phyloP scores from a whole-genome alignment of 2,329 filamentous ascomycete genomes.

The Xylariaceae sp. region DNA sequence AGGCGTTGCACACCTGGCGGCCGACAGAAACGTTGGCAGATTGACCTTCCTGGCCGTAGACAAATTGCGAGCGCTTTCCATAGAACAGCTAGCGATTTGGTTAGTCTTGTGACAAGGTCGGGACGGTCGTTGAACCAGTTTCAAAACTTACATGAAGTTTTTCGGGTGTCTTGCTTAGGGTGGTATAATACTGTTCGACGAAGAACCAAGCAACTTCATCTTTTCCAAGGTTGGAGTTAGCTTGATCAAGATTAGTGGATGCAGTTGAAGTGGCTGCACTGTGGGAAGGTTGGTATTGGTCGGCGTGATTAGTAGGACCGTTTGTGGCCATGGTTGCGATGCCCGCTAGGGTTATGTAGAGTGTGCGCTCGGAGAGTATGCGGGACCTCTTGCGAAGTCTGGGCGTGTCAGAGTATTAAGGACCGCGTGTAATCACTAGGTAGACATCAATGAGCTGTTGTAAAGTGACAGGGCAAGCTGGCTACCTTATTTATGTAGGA shows the following conservation, averaged over 20 bases:
- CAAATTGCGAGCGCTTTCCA: constrained; percentile 93
- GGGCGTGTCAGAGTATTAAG: constrained; percentile 10
- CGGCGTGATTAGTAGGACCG: constrained; percentile 56
- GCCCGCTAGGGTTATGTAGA: constrained; percentile 12
- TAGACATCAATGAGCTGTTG: constrained; percentile 10
- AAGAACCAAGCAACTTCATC: constrained; percentile 99
- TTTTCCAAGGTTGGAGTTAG: constrained; percentile 64
- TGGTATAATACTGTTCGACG: constrained; percentile 99
- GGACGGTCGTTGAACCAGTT: neutral
- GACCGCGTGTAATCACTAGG: constrained; percentile 9
- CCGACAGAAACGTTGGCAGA: constrained; percentile 85
- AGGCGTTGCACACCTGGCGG: constrained; percentile 70
- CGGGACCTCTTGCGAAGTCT: constrained; percentile 17
- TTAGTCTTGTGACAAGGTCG: constrained; percentile 5
- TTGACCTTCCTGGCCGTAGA: constrained; percentile 90
- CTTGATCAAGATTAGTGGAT: constrained; percentile 39
- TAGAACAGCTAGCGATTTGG: constrained; percentile 75
- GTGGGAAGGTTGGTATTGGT: constrained; percentile 46
- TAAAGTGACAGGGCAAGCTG: neutral
- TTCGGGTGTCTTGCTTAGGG: constrained; percentile 89
- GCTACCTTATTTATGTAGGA: no score
- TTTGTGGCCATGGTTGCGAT: constrained; percentile 60
- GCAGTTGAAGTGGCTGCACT: constrained; percentile 43
- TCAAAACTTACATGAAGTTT: constrained; percentile 75
- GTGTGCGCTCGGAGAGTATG: constrained; percentile 22